These are phyloP conservation scores for Gloeophyllum trabeum DNA, from an alignment of 768 basidiomycete species.

Conservation along the genomic window DNA sequence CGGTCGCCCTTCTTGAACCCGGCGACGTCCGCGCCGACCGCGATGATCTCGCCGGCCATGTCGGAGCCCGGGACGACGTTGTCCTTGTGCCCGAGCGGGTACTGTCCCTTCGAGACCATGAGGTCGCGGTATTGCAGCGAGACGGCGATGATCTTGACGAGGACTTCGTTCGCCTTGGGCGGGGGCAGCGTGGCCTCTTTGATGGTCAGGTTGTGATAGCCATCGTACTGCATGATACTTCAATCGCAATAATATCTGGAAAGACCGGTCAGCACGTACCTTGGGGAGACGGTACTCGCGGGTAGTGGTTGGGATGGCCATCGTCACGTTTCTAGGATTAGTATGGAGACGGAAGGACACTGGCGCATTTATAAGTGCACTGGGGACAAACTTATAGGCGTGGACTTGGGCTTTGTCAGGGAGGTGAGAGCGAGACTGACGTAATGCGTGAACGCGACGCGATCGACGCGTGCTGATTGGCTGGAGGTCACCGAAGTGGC, in stretches of 20 bases:
- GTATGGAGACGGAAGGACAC: no score
- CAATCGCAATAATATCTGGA: background rate
- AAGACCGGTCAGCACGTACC: background rate
- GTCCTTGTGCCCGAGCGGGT: slow-evolving; percentile 23
- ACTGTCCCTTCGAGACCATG: slow-evolving; percentile 24
- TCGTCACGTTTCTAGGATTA: no score
- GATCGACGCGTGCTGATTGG: no score
- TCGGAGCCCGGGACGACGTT: slow-evolving; percentile 30
- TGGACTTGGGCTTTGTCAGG: no score
- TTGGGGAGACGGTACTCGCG: slow-evolving; percentile 6
- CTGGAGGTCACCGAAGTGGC: no score
- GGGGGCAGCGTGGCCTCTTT: slow-evolving; percentile 14
- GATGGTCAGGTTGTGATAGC: slow-evolving; percentile 18
- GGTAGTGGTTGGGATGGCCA: slow-evolving; percentile 3
- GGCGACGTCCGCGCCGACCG: slow-evolving; percentile 26
- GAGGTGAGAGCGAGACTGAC: no score
- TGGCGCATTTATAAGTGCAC: no score
- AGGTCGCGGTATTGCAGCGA: slow-evolving; percentile 50
- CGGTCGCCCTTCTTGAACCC: slow-evolving; percentile 44
- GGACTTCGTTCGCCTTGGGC: slow-evolving; percentile 35
- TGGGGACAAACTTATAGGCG: no score
- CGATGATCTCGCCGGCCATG: slow-evolving; percentile 45
- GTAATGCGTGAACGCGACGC: no score
- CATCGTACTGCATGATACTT: slow-evolving; percentile 10
- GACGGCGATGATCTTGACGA: slow-evolving; percentile 45